These are phyloP conservation scores for Ballota nigra DNA, from an alignment of 257 asterid genomes.

Conservation along the genomic window DNA sequence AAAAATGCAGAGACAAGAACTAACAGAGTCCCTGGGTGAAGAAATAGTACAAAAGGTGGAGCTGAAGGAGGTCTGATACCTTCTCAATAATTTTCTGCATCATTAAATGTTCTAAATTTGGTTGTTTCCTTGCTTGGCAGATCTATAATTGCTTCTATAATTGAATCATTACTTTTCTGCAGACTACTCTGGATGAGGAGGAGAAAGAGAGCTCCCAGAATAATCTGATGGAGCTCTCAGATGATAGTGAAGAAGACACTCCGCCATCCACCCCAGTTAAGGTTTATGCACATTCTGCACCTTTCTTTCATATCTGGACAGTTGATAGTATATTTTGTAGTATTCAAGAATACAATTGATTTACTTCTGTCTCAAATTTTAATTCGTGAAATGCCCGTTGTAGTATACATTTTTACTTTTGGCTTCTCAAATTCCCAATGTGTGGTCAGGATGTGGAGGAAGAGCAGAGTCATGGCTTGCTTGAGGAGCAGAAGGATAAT, in stretches of 20 bases:
- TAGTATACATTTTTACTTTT: slow-evolving; percentile 9
- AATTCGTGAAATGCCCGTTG: slow-evolving; percentile 8
- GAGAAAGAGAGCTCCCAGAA: slow-evolving; percentile 33
- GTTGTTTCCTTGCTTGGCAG: not conserved
- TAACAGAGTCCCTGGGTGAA: slow-evolving; percentile 49
- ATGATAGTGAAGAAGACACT: slow-evolving; percentile 38
- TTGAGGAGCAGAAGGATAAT: slow-evolving; percentile 42
- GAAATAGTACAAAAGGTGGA: slow-evolving; percentile 55
- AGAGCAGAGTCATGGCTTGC: slow-evolving; percentile 34
- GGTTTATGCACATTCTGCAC: slow-evolving; percentile 36
- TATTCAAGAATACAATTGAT: not conserved
- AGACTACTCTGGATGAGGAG: slow-evolving; percentile 46
- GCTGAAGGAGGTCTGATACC: slow-evolving; percentile 46
- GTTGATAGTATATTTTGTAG: slow-evolving; percentile 7
- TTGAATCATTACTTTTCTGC: slow-evolving; percentile 20
- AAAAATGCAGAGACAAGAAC: slow-evolving; percentile 42
- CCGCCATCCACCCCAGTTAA: slow-evolving; percentile 35
- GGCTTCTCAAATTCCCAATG: slow-evolving; percentile 19
- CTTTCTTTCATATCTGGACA: slow-evolving; percentile 14
- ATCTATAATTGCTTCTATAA: not conserved
- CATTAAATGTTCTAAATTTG: slow-evolving; percentile 10
- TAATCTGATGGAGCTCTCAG: slow-evolving; percentile 34
- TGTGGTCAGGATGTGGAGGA: slow-evolving; percentile 48
- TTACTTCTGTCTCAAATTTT: not conserved
- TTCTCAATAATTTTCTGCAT: slow-evolving; percentile 10